Conservation (phyloP, 768 basidiomycete species). For the Leucosporidium creatinivorum region DNA sequence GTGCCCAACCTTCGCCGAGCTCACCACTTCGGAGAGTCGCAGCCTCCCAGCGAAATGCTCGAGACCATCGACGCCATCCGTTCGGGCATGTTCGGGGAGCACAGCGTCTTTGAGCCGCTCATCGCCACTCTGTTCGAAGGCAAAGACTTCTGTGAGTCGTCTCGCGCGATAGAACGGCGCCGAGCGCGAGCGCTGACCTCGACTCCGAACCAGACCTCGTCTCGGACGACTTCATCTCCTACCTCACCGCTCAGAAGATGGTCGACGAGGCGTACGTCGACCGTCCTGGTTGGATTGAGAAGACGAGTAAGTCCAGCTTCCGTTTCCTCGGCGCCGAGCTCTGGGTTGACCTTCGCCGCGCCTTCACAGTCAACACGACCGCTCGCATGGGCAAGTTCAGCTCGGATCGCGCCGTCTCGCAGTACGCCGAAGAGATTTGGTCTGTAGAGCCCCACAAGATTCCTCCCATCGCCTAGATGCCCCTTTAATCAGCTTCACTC, state of each 20-base stretch:
- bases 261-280: conserved; percentile 84
- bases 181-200: conserved; percentile 53
- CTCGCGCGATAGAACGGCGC: too few species aligned
- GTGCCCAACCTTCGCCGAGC: conserved; percentile 81
- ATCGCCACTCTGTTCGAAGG: conserved; percentile 33
- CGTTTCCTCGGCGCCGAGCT: conserved; percentile 34
- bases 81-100: conserved; percentile 71
- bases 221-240: conserved; percentile 84
- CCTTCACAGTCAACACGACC: conserved; percentile 35
- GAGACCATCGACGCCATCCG: conserved; percentile 69
- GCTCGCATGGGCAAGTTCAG: conserved; percentile 91
- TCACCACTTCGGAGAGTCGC: conserved; percentile 72
- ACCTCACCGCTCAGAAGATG: conserved; percentile 73
- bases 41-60: conserved; percentile 69
- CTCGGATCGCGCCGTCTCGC: conserved; percentile 82
- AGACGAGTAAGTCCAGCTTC: conserved; percentile 74
- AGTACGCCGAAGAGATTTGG: conserved; percentile 59
- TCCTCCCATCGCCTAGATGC: conserved; percentile 1
- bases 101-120: conserved; percentile 58
- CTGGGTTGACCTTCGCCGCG: neutral
- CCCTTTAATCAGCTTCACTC: neutral
- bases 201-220: conserved; percentile 48
- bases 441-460: conserved; percentile 32
- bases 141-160: conserved; percentile 43
- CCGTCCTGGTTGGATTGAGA: conserved; percentile 81